Evolutionary conservation across 164 flowering plant genomes (phyloP).

Genomic region (Cinnamomum chago): DNA sequence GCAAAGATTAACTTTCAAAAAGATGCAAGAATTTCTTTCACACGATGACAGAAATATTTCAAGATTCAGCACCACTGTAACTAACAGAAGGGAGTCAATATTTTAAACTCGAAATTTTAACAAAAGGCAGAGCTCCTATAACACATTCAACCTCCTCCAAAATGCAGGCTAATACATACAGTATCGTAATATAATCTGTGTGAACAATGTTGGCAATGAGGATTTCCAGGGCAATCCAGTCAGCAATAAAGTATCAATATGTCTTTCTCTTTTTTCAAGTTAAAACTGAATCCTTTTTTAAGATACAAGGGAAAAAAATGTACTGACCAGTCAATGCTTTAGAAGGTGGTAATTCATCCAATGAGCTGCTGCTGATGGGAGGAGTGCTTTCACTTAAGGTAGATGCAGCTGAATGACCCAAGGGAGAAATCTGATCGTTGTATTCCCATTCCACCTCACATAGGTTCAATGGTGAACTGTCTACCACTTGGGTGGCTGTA

Average conservation of each 20-base stretch:
- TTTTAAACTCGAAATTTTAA: not conserved
- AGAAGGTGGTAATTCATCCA: constrained; percentile 36
- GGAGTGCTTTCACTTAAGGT: constrained; percentile 52
- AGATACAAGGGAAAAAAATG: not conserved
- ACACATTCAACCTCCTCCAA: not conserved
- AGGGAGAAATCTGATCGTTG: constrained; percentile 56
- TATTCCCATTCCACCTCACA: constrained; percentile 33
- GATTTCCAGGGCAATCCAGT: too few species aligned
- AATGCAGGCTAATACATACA: not conserved
- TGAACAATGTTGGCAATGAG: too few species aligned
- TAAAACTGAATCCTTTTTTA: not conserved
- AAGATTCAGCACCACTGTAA: not conserved
- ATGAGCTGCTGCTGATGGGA: constrained; percentile 43
- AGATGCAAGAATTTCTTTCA: too few species aligned
- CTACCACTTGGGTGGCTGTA: constrained; percentile 34
- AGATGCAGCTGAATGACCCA: constrained; percentile 59
- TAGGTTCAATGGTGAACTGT: constrained; percentile 28
- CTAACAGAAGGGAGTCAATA: not conserved
- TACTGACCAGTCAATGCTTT: constrained; percentile 22
- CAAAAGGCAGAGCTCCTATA: not conserved
- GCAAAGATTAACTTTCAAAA: too few species aligned
- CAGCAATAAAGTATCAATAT: not conserved
- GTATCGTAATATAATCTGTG: too few species aligned
- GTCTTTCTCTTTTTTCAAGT: not conserved
- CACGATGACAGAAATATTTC: not conserved